Evolutionary conservation across 305 asterid genomes (phyloP), one percentile per base, ranked within the genome.

Genomic region (Fraxinus floribunda): DNA sequence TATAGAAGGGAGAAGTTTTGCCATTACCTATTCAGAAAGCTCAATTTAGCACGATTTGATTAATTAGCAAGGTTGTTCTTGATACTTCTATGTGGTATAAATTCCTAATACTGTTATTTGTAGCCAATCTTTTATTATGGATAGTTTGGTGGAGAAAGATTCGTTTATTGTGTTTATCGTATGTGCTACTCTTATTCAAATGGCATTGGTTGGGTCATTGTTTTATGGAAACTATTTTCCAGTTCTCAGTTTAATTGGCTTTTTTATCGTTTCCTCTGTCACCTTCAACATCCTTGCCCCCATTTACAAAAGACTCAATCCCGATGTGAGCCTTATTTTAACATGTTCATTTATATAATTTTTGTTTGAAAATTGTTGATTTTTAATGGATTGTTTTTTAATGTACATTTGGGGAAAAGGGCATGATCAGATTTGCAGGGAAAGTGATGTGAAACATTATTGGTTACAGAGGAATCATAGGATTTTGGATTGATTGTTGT

Each of bases 281-380:
- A 95, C 98, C 0, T 95, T 94, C 86, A 95, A 95, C 85, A 95
- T 94, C 84, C 94, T 95, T 7, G 99, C 99, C 7, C 98, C 99
- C n/a, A 95, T 94, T 83, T 95, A 95, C 90, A 95, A 94, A 81
- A 88, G 98, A 52, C 93, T 95, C 76, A 83, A 89, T 87, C 94
- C 86, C 24, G 93, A 90, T 93, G 99, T 89, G 72, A 2, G 34
- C 35, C n/a, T 1, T 60, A 4, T 26, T 64, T 9, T 64, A 64
- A 64, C 15, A 9, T 66, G n/a, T 64, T 64, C 6, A 24, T 22
- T 64, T 64, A 7, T 24, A 4, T 66, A 9, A 4, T 66, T 66
- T 52, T 41, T 76, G 71, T 49, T 36, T 80, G 74, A 60, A 71
- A 76, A 39, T 13, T 78, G 29, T 71, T 73, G 80, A 5, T 3